Conservation (phyloP, 78 protist species). For the Dictyostelium firmibasis region DNA sequence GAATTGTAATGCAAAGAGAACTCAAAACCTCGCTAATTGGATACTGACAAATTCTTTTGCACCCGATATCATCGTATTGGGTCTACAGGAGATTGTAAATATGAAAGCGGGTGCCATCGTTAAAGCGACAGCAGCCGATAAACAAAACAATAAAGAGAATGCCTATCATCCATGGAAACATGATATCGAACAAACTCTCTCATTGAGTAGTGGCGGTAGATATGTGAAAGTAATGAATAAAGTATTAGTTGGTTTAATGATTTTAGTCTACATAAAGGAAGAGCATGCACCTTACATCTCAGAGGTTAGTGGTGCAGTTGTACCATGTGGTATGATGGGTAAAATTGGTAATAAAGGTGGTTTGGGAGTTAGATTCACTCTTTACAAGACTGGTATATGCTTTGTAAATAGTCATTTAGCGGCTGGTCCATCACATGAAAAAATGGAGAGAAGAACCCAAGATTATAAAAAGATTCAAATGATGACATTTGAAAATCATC, state of each 20-base stretch:
- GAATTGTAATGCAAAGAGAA: slow-evolving; percentile 76
- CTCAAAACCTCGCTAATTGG: slow-evolving; percentile 55
- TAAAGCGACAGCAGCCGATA: slow-evolving; percentile 67
- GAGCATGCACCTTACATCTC: slow-evolving; percentile 51
- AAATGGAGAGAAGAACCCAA: slow-evolving; percentile 47
- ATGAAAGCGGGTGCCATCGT: slow-evolving; percentile 76
- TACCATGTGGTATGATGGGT: slow-evolving; percentile 77
- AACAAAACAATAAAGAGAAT: slow-evolving; percentile 47
- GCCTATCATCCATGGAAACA: slow-evolving; percentile 79
- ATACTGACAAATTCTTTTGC: slow-evolving; percentile 29
- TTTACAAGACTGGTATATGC: slow-evolving; percentile 68
- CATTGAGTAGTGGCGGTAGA: neutral
- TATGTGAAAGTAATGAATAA: slow-evolving; percentile 67
- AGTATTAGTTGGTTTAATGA: slow-evolving; percentile 66
- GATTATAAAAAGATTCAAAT: slow-evolving; percentile 72
- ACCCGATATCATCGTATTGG: slow-evolving; percentile 53
- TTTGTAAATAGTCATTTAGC: slow-evolving; percentile 66
- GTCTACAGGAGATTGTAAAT: slow-evolving; percentile 68
- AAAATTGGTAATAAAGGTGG: slow-evolving; percentile 78
- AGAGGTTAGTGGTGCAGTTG: slow-evolving; percentile 31
- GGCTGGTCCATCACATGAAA: slow-evolving; percentile 73
- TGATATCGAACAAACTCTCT: slow-evolving; percentile 68
- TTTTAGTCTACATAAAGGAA: slow-evolving; percentile 46
- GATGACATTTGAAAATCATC: slow-evolving; percentile 40
- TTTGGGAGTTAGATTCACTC: slow-evolving; percentile 40